These are phyloP conservation scores for Ustilago cynodontis DNA, from an alignment of 1,284 basidiomycete genomes.

Conservation along the genomic window DNA sequence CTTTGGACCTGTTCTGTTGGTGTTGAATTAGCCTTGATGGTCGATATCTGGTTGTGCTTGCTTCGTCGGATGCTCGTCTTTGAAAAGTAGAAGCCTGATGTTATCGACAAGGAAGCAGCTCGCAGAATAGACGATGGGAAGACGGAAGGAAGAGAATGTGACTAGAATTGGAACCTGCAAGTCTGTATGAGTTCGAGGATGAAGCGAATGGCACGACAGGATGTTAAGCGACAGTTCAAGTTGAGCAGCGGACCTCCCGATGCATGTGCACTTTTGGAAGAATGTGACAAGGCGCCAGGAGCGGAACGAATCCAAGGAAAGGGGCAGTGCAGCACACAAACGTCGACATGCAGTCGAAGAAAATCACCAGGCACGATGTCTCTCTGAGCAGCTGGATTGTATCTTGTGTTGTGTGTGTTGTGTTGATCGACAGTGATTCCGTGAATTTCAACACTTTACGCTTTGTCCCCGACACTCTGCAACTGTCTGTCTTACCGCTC, in stretches of 20 bases:
- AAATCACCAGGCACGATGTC: not conserved
- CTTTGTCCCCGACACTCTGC: not conserved
- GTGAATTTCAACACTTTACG: not conserved
- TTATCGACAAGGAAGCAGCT: not conserved
- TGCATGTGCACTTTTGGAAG: constrained; percentile 19
- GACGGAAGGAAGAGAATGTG: not conserved
- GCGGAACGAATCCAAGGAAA: constrained; percentile 6
- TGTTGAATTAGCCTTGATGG: not conserved
- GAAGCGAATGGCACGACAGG: constrained; percentile 1
- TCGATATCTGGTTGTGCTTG: not conserved
- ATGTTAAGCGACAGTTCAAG: not conserved
- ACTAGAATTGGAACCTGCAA: not conserved
- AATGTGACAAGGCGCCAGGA: constrained; percentile 19
- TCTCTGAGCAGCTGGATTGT: not conserved
- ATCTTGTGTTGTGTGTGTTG: not conserved
- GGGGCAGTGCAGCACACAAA: constrained; percentile 2
- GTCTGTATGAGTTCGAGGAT: not conserved
- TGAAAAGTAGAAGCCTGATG: not conserved
- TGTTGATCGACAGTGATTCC: constrained; percentile 39
- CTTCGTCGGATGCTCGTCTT: not conserved
- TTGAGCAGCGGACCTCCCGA: not conserved
- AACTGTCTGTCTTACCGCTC: not conserved
- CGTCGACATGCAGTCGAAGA: not conserved
- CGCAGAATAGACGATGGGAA: too few species aligned
- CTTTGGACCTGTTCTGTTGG: not conserved